phyloP scores from a whole-genome alignment of 202 grass and related monocot genomes.

The Elaeis oleifera region DNA sequence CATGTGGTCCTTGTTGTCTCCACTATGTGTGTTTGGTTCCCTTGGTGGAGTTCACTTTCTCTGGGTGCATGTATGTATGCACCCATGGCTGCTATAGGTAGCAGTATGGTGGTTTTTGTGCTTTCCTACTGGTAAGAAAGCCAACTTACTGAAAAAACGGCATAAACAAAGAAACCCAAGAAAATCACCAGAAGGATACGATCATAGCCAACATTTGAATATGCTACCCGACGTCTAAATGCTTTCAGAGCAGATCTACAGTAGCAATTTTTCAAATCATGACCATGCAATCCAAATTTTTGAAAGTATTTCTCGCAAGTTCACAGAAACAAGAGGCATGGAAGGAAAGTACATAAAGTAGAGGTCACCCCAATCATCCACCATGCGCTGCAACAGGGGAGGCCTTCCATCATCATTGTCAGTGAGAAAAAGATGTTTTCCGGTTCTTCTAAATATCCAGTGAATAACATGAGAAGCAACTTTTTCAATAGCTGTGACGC shows the following conservation, averaged over 20 bases:
- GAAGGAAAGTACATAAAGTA: constrained; percentile 68
- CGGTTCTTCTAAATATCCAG: constrained; percentile 92
- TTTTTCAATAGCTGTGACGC: constrained; percentile 72
- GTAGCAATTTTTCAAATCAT: constrained; percentile 12
- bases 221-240: constrained; percentile 78
- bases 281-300: constrained; percentile 6
- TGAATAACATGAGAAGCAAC: constrained; percentile 78
- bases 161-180: not conserved
- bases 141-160: too few species aligned
- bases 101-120: too few species aligned
- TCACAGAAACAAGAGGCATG: constrained; percentile 7
- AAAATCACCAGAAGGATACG: constrained; percentile 72
- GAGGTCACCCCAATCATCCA: constrained; percentile 60
- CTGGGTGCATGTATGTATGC: too few species aligned
- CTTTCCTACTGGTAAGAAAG: too few species aligned
- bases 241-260: constrained; percentile 69
- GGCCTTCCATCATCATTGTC: constrained; percentile 74
- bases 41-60: too few species aligned
- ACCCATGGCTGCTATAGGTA: too few species aligned
- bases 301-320: not conserved
- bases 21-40: too few species aligned
- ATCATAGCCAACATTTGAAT: constrained; percentile 88
- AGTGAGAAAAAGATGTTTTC: constrained; percentile 86
- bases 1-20: too few species aligned
- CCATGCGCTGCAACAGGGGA: constrained; percentile 78